phyloP scores from a whole-genome alignment of 31 red algal genomes.

The Endocladia muricata region DNA sequence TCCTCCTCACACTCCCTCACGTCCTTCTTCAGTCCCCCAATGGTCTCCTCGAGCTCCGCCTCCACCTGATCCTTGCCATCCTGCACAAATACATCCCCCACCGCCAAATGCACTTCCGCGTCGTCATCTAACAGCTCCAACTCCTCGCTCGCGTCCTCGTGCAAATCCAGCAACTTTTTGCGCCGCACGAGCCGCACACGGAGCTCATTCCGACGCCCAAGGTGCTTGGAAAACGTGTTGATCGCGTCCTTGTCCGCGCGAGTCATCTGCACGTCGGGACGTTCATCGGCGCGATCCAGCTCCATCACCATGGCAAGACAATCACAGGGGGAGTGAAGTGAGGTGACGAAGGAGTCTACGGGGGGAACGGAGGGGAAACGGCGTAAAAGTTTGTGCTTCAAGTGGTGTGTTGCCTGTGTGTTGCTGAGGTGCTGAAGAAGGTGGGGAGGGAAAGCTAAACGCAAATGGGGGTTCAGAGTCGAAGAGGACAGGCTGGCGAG shows the following conservation, averaged over 20 bases:
- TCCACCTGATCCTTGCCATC: constrained; percentile 47
- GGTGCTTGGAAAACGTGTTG: constrained; percentile 44
- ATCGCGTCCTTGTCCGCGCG: constrained; percentile 58
- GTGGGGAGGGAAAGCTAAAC: too few species aligned
- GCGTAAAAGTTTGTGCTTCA: not conserved
- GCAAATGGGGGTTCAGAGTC: too few species aligned
- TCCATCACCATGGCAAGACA: constrained; percentile 64
- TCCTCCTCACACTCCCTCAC: constrained; percentile 17
- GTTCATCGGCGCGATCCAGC: constrained; percentile 57
- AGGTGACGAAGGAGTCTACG: not conserved
- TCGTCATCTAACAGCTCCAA: constrained; percentile 65
- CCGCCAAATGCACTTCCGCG: constrained; percentile 50
- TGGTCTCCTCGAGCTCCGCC: constrained; percentile 33
- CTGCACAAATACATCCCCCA: constrained; percentile 71
- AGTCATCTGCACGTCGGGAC: constrained; percentile 51
- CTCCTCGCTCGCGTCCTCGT: constrained; percentile 71
- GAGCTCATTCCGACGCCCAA: constrained; percentile 49
- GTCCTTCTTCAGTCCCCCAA: constrained; percentile 27
- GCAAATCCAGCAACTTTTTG: constrained; percentile 57
- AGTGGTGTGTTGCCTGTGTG: too few species aligned
- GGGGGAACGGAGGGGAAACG: not conserved
- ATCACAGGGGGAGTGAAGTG: not conserved
- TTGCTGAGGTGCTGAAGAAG: too few species aligned
- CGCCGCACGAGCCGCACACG: constrained; percentile 17
- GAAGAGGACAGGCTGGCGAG: too few species aligned